Evolutionary conservation across 1,139 yeast genomes (phyloP), one percentile per base, ranked within the genome.

Genomic region (Yamadazyma jaroonii): DNA sequence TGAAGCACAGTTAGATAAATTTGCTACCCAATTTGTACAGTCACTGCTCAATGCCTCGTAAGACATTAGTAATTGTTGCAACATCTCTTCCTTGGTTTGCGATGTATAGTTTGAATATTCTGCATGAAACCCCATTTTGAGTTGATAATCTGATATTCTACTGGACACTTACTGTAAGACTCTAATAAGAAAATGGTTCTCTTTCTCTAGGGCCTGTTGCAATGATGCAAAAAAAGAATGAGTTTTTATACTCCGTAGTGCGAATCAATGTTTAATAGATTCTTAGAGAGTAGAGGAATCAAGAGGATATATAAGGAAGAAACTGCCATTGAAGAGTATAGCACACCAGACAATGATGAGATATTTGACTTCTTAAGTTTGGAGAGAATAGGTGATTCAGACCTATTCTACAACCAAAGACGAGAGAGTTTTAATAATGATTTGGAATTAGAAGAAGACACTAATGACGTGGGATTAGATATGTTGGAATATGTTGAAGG

Each of bases 1-100:
- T 3, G 96, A 84, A 5, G 96, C 72, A 27, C 92, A 84, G 53
- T 92, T 92, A 22, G 97, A 77, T 25, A 89, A 63, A 53, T 92
- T 92, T 46, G 95, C 80, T 2, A 90, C 90, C 96, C 96, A 89
- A 59, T 87, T 85, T 22, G 66, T 53, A 40, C 84, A 86, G 12
- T 69, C 87, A 1, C 51, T 61, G 3, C 81, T 62, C 17, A 92
- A 66, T 0, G 94, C 90, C 34, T 67, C 66, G 48, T 85, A 84
- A 1, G 89, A 77, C 33, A 67, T 73, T 2, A 86, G 43, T 3
- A 87, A 61, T 39, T 67, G 69, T 42, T 80, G 76, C 25, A 90
- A 70, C 6, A 79, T 70, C 37, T 85, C 95, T 24, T 59, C 56
- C 47, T 79, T 82, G 35, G 69, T 32, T 4, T 63, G 52, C 1